These are phyloP conservation scores for Leccinum pellstonianum DNA, from an alignment of 768 basidiomycete genomes.

Conservation along the genomic window DNA sequence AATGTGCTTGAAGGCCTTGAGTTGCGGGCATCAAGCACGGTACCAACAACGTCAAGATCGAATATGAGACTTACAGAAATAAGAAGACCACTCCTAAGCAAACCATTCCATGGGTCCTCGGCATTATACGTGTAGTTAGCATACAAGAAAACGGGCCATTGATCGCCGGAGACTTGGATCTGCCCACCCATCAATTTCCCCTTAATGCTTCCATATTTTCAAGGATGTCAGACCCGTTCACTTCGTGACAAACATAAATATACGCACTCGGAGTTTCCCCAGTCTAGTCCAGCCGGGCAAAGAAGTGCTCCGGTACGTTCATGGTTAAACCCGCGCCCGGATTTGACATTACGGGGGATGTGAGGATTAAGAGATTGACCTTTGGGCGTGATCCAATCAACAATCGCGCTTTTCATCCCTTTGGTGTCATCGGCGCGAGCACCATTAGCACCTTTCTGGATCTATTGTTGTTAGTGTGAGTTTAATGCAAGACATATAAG, in stretches of 20 bases:
- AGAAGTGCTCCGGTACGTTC: background rate
- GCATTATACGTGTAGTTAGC: background rate
- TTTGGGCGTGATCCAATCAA: background rate
- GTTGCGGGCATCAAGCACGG: background rate
- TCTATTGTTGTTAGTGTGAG: background rate
- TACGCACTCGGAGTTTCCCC: background rate
- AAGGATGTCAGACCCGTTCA: background rate
- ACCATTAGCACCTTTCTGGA: background rate
- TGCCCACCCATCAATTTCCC: background rate
- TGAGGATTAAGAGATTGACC: background rate
- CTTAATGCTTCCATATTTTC: background rate
- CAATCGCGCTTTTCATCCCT: background rate
- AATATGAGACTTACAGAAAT: background rate
- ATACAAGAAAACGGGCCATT: background rate
- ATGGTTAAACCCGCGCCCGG: background rate
- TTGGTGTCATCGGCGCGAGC: background rate
- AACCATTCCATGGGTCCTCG: background rate
- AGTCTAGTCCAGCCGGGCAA: background rate
- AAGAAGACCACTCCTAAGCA: background rate
- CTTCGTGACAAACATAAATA: background rate
- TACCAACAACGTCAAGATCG: background rate
- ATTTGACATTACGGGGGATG: background rate
- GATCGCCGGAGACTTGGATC: background rate
- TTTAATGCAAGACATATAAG: too few species aligned
- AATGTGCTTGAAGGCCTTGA: background rate